A percentile compares a stretch with the other conserved stretches of the same genome.
phyloP scores from a whole-genome alignment of 306 rosid genomes.

The Gillenia trifoliata region DNA sequence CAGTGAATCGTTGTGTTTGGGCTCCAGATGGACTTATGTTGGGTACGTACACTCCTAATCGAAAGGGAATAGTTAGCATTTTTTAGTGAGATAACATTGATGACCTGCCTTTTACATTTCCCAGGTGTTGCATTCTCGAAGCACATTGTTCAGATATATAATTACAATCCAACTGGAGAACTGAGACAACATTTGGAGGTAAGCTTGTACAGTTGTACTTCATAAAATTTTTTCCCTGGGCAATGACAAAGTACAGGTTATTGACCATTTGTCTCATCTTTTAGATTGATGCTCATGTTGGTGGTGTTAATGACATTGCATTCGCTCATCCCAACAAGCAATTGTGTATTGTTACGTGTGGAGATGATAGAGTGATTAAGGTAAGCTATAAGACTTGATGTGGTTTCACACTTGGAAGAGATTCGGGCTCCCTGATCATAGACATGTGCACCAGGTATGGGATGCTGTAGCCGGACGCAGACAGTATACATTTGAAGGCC shows the following conservation, averaged over 20 bases:
- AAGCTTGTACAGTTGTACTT: not conserved
- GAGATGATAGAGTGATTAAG: slow-evolving; percentile 44
- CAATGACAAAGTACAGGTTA: not conserved
- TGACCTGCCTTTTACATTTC: not conserved
- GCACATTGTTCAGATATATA: slow-evolving; percentile 38
- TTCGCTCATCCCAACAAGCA: slow-evolving; percentile 45
- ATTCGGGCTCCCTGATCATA: not conserved
- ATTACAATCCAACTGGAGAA: slow-evolving; percentile 39
- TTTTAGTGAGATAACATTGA: not conserved
- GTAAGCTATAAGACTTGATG: slow-evolving; percentile 15
- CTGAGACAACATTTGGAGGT: slow-evolving; percentile 41
- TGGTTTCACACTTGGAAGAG: not conserved
- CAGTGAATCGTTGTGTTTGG: slow-evolving; percentile 49
- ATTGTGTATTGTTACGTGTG: slow-evolving; percentile 37
- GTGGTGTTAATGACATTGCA: slow-evolving; percentile 47
- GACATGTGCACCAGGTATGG: slow-evolving; percentile 30
- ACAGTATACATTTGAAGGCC: slow-evolving; percentile 39
- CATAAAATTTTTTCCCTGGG: not conserved
- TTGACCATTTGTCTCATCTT: slow-evolving; percentile 11
- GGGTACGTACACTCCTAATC: slow-evolving; percentile 21
- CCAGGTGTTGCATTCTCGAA: slow-evolving; percentile 43
- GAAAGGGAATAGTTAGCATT: not conserved
- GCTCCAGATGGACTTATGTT: slow-evolving; percentile 41
- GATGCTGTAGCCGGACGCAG: slow-evolving; percentile 35
- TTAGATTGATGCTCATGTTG: slow-evolving; percentile 44